phyloP scores from a whole-genome alignment of 2,329 filamentous ascomycete species.

The Aspergillus sp. region DNA sequence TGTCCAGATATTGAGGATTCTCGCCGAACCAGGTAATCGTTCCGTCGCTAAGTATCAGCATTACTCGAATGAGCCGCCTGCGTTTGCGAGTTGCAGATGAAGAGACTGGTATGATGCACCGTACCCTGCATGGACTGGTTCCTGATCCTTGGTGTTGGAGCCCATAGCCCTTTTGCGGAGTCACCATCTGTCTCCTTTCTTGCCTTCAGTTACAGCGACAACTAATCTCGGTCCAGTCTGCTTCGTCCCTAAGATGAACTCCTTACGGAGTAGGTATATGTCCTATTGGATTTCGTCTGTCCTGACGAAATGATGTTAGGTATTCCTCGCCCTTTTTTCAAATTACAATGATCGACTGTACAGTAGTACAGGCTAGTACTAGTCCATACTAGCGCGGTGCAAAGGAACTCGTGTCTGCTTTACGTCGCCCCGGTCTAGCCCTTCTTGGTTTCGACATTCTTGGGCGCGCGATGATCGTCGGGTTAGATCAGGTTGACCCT shows the following conservation, averaged over 20 bases:
- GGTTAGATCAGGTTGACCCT: conserved; percentile 14
- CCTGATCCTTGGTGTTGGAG: conserved; percentile 3
- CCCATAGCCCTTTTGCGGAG: background rate
- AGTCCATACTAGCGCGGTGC: conserved; percentile 15
- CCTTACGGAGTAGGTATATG: too few relatives aligned
- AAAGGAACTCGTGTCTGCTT: conserved; percentile 16
- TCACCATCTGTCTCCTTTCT: too few relatives aligned
- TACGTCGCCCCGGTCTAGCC: conserved; percentile 13
- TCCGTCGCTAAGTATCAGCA: background rate
- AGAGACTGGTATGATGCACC: conserved; percentile 14
- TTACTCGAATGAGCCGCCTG: conserved; percentile 22
- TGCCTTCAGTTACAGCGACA: too few relatives aligned
- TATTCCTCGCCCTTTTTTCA: background rate
- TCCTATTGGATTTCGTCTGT: too few relatives aligned
- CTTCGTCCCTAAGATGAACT: too few relatives aligned
- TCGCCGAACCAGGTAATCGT: background rate
- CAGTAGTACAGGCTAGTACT: conserved; percentile 17
- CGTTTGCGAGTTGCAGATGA: conserved; percentile 14
- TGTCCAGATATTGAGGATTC: background rate
- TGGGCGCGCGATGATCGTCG: conserved; percentile 18
- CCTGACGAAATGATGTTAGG: too few relatives aligned
- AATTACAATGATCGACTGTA: conserved; percentile 20
- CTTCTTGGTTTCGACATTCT: conserved; percentile 11
- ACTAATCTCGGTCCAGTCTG: too few relatives aligned
- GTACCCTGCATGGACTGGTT: conserved; percentile 15